Evolutionary conservation across 352 stramenopile genomes (phyloP).

Genomic region (Phytophthora lateralis): DNA sequence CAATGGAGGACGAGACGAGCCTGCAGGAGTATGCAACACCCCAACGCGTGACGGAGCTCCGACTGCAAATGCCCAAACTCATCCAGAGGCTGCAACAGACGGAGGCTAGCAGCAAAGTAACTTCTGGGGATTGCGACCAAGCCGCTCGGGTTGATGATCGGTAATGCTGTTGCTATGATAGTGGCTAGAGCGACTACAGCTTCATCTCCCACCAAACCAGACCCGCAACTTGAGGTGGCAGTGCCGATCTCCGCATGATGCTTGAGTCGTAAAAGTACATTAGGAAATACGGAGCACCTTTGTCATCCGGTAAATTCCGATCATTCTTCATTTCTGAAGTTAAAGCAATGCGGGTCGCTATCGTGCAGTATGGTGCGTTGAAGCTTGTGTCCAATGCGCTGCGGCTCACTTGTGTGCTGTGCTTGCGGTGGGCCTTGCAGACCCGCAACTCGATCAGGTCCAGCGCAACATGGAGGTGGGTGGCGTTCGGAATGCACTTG

Average conservation of each 20-base stretch:
- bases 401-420: neutral
- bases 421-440: constrained; percentile 34
- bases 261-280: no score
- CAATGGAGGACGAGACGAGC: neutral
- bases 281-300: no score
- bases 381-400: neutral
- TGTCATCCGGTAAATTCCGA: neutral
- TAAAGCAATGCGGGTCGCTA: constrained; percentile 63
- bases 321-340: neutral
- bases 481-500: neutral
- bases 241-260: no score
- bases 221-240: no score
- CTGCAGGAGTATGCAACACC: constrained; percentile 62
- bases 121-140: neutral
- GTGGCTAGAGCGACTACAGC: no score
- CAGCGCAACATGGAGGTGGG: constrained; percentile 72
- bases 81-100: constrained; percentile 33
- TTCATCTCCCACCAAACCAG: no score
- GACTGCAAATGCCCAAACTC: constrained; percentile 54
- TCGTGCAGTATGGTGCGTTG: constrained; percentile 80
- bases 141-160: neutral
- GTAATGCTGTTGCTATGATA: no score
- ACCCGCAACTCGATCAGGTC: constrained; percentile 71
- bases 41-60: constrained; percentile 49
- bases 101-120: constrained; percentile 1